These are phyloP conservation scores for Alectoria sarmentosa DNA, from an alignment of 495 filamentous ascomycete genomes.

Conservation along the genomic window DNA sequence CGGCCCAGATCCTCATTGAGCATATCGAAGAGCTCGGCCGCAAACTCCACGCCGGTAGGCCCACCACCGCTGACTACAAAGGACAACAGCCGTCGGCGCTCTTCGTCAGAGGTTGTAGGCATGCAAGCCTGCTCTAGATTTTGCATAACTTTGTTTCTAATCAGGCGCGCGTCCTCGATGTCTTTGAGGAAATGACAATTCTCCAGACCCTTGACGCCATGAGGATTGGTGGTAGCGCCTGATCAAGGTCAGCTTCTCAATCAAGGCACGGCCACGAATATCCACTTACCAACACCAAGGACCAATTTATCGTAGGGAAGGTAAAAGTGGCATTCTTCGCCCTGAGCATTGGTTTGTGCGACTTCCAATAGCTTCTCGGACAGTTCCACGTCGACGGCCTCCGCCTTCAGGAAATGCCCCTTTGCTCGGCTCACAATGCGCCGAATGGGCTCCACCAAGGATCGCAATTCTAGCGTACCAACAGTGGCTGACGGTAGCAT, in stretches of 20 bases:
- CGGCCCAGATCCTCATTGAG: slow-evolving; percentile 87
- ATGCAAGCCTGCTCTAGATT: slow-evolving; percentile 92
- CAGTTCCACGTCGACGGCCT: slow-evolving; percentile 83
- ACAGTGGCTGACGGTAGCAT: slow-evolving; percentile 97
- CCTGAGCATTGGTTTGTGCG: slow-evolving; percentile 60
- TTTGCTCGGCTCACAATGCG: slow-evolving; percentile 67
- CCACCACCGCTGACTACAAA: slow-evolving; percentile 95
- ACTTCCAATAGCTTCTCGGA: slow-evolving; percentile 86
- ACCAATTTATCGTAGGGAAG: slow-evolving; percentile 99
- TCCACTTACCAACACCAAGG: slow-evolving; percentile 71
- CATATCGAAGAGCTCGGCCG: slow-evolving; percentile 91
- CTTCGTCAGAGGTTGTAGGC: slow-evolving; percentile 84
- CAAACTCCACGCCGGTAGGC: slow-evolving; percentile 96
- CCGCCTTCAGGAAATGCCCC: slow-evolving; percentile 85
- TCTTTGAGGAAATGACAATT: slow-evolving; percentile 92
- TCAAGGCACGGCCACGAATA: not conserved
- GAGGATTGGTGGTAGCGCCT: slow-evolving; percentile 86
- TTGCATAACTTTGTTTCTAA: slow-evolving; percentile 82
- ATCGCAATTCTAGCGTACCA: slow-evolving; percentile 84
- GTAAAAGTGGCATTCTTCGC: slow-evolving; percentile 74
- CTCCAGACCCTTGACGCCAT: slow-evolving; percentile 93
- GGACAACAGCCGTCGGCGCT: slow-evolving; percentile 78
- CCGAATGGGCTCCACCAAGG: slow-evolving; percentile 86
- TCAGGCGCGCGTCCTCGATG: slow-evolving; percentile 80
- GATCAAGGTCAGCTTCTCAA: slow-evolving; percentile 15